These are phyloP conservation scores for Boletus coccyginus DNA, from an alignment of 768 basidiomycete species.

Conservation along the genomic window DNA sequence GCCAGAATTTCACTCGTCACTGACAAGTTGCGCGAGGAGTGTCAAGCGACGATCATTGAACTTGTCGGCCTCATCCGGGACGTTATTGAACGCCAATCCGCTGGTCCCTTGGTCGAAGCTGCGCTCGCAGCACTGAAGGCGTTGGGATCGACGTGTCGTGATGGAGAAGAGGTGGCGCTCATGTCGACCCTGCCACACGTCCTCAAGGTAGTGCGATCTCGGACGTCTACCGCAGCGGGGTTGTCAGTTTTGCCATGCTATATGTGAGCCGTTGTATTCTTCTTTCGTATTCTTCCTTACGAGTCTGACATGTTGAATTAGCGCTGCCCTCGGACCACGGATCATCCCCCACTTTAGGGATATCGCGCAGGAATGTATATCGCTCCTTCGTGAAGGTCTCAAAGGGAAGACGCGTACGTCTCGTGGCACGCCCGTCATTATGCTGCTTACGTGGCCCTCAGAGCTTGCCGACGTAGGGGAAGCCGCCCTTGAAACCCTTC, in stretches of 20 bases:
- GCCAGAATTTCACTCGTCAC: slow-evolving; percentile 64
- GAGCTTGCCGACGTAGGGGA: slow-evolving; percentile 32
- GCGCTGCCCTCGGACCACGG: slow-evolving; percentile 78
- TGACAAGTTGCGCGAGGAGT: slow-evolving; percentile 49
- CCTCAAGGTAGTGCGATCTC: slow-evolving; percentile 46
- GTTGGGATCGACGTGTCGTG: slow-evolving; percentile 53
- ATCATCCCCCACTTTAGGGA: slow-evolving; percentile 82
- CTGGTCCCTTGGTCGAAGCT: slow-evolving; percentile 39
- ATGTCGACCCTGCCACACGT: slow-evolving; percentile 57
- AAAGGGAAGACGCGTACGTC: slow-evolving; percentile 34
- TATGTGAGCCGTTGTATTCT: slow-evolving; percentile 43
- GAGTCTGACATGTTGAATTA: slow-evolving; percentile 31
- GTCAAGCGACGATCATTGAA: slow-evolving; percentile 47
- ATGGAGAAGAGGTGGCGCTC: slow-evolving; percentile 67
- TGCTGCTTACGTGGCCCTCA: slow-evolving; percentile 11
- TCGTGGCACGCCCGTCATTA: background rate
- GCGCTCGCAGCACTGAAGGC: slow-evolving; percentile 61
- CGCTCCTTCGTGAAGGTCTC: slow-evolving; percentile 43
- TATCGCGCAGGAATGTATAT: slow-evolving; percentile 58
- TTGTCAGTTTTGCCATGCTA: slow-evolving; percentile 58
- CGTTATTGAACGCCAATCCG: slow-evolving; percentile 42
- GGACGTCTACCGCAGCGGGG: slow-evolving; percentile 39
- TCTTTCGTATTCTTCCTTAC: background rate
- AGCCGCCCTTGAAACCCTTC: slow-evolving; percentile 51
- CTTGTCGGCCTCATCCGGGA: slow-evolving; percentile 52